These are phyloP conservation scores for Cyclocybe cylindracea DNA, from an alignment of 768 basidiomycete species.

Conservation along the genomic window DNA sequence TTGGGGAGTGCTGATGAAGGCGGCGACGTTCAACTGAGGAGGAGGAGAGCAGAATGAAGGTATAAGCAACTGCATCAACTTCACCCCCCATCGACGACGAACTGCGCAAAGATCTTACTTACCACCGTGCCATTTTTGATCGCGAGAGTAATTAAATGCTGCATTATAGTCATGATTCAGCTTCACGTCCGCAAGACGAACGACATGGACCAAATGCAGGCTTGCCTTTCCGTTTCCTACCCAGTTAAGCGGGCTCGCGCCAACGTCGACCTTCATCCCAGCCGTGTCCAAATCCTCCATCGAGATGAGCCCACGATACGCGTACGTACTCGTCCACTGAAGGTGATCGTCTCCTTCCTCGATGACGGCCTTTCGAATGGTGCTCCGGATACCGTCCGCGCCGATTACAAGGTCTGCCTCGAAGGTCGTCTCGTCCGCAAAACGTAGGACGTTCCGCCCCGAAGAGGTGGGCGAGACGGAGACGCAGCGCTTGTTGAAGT, in stretches of 20 bases:
- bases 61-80: constrained; percentile 9
- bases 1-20: constrained; percentile 4
- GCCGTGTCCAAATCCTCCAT: constrained; percentile 33
- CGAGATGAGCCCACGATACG: constrained; percentile 48
- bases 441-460: constrained; percentile 35
- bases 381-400: constrained; percentile 50
- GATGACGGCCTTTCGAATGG: constrained; percentile 48
- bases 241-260: constrained; percentile 36
- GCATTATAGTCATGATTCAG: background rate
- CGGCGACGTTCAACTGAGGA: constrained; percentile 44
- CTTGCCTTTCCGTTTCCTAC: constrained; percentile 45
- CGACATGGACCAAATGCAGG: too few relatives aligned
- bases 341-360: constrained; percentile 41
- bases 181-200: too few relatives aligned
- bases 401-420: constrained; percentile 44
- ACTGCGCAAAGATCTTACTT: too few relatives aligned
- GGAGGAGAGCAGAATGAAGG: background rate
- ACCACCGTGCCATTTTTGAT: constrained; percentile 43
- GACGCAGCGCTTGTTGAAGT: constrained; percentile 50
- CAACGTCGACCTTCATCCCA: constrained; percentile 41
- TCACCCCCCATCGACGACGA: background rate
- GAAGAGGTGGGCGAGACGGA: constrained; percentile 27
- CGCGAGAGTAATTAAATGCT: constrained; percentile 56
- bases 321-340: constrained; percentile 43
- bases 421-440: constrained; percentile 46